A percentile compares a stretch with the other conserved stretches of the same genome.
Conservation (phyloP, 2,329 filamentous ascomycete genomes). For the Aspergillus latus region DNA sequence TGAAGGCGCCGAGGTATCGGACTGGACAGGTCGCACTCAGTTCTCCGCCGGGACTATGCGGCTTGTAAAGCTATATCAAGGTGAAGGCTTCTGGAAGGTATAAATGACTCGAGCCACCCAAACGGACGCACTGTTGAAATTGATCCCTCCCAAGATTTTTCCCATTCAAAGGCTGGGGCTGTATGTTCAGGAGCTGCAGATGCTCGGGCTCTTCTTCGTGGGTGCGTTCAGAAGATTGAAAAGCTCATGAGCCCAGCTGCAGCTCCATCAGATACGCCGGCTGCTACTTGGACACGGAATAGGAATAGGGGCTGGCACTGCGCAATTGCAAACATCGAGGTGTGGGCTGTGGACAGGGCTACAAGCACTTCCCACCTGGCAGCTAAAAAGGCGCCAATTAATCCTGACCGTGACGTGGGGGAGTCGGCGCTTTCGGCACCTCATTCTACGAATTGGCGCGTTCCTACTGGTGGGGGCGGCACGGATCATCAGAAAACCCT, state of each 20-base stretch:
- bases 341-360: background rate
- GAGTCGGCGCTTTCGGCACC: conserved; percentile 34
- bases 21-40: background rate
- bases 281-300: background rate
- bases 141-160: conserved; percentile 10
- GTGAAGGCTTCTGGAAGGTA: background rate
- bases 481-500: conserved; percentile 22
- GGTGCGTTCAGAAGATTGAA: conserved; percentile 16
- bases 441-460: conserved; percentile 16
- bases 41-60: background rate
- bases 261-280: conserved; percentile 16
- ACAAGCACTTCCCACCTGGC: background rate
- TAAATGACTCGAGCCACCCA: conserved; percentile 15
- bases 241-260: conserved; percentile 18
- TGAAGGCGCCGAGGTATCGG: background rate
- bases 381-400: conserved; percentile 13
- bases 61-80: background rate
- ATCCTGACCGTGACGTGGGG: conserved; percentile 28
- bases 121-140: conserved; percentile 11
- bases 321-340: conserved; percentile 3
- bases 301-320: conserved; percentile 3
- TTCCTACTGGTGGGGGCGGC: conserved; percentile 28
- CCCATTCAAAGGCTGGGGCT: background rate
- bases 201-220: conserved; percentile 13
- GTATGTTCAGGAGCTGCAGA: conserved; percentile 11